A percentile compares a stretch with the other conserved stretches of the same genome.
Evolutionary conservation across 805 yeast species (phyloP).

Genomic region (Spencermartinsiella europaea): DNA sequence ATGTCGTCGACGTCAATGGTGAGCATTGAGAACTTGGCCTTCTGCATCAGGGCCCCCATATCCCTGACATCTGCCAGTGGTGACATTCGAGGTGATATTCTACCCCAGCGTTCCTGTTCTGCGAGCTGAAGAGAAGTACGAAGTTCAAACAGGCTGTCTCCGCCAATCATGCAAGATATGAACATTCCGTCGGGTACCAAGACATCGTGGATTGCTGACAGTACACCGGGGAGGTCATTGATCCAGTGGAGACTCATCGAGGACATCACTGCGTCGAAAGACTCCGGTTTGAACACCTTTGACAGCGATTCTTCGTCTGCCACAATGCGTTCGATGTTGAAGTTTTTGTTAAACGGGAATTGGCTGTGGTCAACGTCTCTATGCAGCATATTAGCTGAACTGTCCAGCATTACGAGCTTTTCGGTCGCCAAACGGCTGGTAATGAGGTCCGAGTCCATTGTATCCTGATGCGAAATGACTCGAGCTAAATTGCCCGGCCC

Average conservation of each 20-base stretch:
- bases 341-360: conserved; percentile 37
- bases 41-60: conserved; percentile 64
- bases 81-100: conserved; percentile 73
- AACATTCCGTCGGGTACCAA: conserved; percentile 78
- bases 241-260: conserved; percentile 80
- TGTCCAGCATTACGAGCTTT: conserved; percentile 61
- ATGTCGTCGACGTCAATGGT: conserved; percentile 83
- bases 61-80: conserved; percentile 78
- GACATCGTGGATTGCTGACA: conserved; percentile 50
- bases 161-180: conserved; percentile 76
- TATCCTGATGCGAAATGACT: conserved; percentile 31
- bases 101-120: conserved; percentile 73
- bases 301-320: conserved; percentile 64
- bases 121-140: conserved; percentile 78
- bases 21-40: conserved; percentile 72
- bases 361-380: conserved; percentile 42
- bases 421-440: conserved; percentile 40
- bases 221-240: conserved; percentile 69
- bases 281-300: conserved; percentile 37
- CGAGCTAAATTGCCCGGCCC: conserved; percentile 61
- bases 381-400: conserved; percentile 47
- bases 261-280: conserved; percentile 67
- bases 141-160: conserved; percentile 78
- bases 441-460: conserved; percentile 50
- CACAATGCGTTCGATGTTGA: conserved; percentile 46